These are phyloP conservation scores for Leucoagaricus sp. DNA, from an alignment of 1,284 basidiomycete genomes.

Conservation along the genomic window DNA sequence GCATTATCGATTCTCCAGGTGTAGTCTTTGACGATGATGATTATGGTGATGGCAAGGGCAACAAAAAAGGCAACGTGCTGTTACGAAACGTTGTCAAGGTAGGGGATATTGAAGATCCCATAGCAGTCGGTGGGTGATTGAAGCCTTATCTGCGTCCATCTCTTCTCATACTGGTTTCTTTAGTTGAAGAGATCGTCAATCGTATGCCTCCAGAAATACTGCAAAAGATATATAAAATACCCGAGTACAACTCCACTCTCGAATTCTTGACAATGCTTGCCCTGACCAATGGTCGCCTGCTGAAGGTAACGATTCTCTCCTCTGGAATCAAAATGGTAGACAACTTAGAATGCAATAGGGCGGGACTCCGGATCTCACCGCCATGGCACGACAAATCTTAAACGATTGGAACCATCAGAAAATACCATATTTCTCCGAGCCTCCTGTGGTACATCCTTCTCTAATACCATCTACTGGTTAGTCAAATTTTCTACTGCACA, in stretches of 20 bases:
- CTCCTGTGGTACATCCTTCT: conserved; percentile 79
- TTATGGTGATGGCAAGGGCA: conserved; percentile 49
- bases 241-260: conserved; percentile 68
- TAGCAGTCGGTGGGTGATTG: conserved; percentile 71
- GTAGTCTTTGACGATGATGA: conserved; percentile 87
- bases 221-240: conserved; percentile 83
- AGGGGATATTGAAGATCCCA: conserved; percentile 90
- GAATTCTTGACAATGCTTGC: conserved; percentile 94
- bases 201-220: conserved; percentile 72
- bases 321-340: neutral
- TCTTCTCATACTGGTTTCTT: conserved; percentile 8
- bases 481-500: neutral
- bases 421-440: conserved; percentile 85
- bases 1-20: conserved; percentile 94
- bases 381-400: conserved; percentile 84
- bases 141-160: neutral
- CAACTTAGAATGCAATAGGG: conserved; percentile 48
- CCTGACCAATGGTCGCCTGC: conserved; percentile 79
- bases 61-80: conserved; percentile 68
- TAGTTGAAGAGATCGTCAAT: conserved; percentile 83
- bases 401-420: conserved; percentile 97
- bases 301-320: conserved; percentile 55
- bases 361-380: conserved; percentile 87
- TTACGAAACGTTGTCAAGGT: conserved; percentile 94
- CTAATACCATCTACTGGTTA: conserved; percentile 59